phyloP scores from a whole-genome alignment of 257 asterid species.

The Primulina eburnea region DNA sequence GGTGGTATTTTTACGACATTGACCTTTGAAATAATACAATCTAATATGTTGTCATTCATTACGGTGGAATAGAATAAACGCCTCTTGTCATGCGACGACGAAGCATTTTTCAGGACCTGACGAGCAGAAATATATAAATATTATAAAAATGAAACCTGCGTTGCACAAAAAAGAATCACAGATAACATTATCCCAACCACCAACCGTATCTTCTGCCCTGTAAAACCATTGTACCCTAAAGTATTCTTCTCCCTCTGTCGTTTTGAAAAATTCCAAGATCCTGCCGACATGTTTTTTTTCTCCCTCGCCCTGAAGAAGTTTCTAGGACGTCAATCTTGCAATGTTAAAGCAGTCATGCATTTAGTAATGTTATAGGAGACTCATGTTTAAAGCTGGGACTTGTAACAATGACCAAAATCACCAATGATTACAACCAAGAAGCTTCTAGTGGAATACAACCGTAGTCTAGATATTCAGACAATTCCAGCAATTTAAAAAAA shows the following conservation, averaged over 20 bases:
- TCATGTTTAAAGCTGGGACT: neutral
- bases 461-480: neutral
- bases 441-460: neutral
- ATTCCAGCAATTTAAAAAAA: neutral
- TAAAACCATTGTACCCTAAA: constrained; percentile 94
- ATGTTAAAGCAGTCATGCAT: constrained; percentile 36
- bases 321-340: constrained; percentile 70
- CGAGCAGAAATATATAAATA: constrained; percentile 4
- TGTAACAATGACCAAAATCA: neutral
- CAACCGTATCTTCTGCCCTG: constrained; percentile 88
- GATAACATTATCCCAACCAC: constrained; percentile 48
- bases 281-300: constrained; percentile 59
- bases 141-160: neutral
- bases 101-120: constrained; percentile 72
- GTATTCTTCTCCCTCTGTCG: constrained; percentile 68
- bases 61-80: constrained; percentile 79
- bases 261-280: constrained; percentile 82
- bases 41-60: constrained; percentile 71
- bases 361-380: neutral
- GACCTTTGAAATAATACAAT: constrained; percentile 82
- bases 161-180: constrained; percentile 2
- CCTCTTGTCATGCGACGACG: constrained; percentile 59
- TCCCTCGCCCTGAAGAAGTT: constrained; percentile 91
- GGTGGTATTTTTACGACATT: constrained; percentile 46
- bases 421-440: neutral